Percentiles rank a stretch among this genome's conserved stretches.
Evolutionary conservation across 345 rosid species (phyloP).

Genomic region (Salix caprea): DNA sequence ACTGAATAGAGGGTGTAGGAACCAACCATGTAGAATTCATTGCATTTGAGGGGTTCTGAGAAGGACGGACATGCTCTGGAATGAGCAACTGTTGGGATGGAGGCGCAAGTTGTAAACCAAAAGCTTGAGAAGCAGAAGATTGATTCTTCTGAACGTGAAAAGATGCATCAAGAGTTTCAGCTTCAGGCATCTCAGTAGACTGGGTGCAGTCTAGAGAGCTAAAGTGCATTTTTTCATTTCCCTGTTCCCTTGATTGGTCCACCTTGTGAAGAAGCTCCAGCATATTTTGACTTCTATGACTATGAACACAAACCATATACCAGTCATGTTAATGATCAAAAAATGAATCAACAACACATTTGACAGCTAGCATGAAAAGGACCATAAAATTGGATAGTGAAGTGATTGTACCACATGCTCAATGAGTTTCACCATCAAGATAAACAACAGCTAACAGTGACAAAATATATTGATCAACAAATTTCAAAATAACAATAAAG

Average conservation of each 20-base stretch:
- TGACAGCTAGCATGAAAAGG: background rate
- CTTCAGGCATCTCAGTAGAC: constrained; percentile 42
- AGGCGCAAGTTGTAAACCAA: constrained; percentile 73
- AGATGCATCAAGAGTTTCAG: constrained; percentile 50
- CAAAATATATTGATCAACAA: background rate
- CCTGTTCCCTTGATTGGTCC: constrained; percentile 53
- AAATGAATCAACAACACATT: background rate
- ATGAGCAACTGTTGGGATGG: constrained; percentile 59
- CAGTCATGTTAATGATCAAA: background rate
- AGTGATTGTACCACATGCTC: background rate
- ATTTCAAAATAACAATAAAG: background rate
- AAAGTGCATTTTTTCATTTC: constrained; percentile 36
- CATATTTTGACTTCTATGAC: constrained; percentile 66
- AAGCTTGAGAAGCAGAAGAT: constrained; percentile 63
- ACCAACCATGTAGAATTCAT: constrained; percentile 33
- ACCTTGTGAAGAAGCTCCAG: constrained; percentile 91
- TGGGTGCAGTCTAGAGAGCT: constrained; percentile 43
- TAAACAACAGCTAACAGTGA: background rate
- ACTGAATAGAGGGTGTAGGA: constrained; percentile 42
- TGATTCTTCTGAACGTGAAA: constrained; percentile 49
- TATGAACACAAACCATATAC: background rate
- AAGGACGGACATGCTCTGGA: constrained; percentile 32
- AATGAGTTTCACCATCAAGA: background rate
- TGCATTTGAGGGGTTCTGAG: constrained; percentile 37
- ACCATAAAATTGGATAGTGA: background rate